A percentile compares a stretch with the other conserved stretches of the same genome.
Conservation (phyloP, 352 stramenopile species). For the Blastocystis sp. region DNA sequence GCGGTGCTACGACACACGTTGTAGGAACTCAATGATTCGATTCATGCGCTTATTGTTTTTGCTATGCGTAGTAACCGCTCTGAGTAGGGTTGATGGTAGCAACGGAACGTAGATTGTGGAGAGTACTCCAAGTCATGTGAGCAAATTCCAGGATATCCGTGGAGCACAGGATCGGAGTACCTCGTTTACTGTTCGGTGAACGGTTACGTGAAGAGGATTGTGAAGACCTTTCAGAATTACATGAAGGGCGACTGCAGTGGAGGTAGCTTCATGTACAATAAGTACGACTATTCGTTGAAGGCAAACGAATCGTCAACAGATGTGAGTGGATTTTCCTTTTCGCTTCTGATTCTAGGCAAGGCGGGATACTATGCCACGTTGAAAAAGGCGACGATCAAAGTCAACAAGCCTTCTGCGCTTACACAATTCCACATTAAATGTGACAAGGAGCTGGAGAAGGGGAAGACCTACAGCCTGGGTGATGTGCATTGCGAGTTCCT, state of each 20-base stretch:
- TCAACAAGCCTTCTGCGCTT: neutral
- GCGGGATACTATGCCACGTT: neutral
- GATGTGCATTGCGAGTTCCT: neutral
- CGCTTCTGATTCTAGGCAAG: neutral
- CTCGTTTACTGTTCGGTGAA: neutral
- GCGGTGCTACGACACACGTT: neutral
- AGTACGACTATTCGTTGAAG: neutral
- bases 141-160: neutral
- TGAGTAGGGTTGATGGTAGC: neutral
- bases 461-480: neutral
- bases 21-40: neutral
- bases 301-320: neutral
- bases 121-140: conserved; percentile 15
- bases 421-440: neutral
- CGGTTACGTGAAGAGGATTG: conserved; percentile 1
- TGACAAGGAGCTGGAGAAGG: neutral
- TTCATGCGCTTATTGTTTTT: neutral
- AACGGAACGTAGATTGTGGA: neutral
- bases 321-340: neutral
- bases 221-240: neutral
- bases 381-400: neutral
- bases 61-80: neutral
- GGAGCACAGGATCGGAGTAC: neutral
- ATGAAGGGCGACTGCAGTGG: neutral
- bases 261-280: neutral